Percentiles rank a stretch among this genome's conserved stretches.
phyloP scores from a whole-genome alignment of 2,329 filamentous ascomycete species.

The Colletotrichum sidae region DNA sequence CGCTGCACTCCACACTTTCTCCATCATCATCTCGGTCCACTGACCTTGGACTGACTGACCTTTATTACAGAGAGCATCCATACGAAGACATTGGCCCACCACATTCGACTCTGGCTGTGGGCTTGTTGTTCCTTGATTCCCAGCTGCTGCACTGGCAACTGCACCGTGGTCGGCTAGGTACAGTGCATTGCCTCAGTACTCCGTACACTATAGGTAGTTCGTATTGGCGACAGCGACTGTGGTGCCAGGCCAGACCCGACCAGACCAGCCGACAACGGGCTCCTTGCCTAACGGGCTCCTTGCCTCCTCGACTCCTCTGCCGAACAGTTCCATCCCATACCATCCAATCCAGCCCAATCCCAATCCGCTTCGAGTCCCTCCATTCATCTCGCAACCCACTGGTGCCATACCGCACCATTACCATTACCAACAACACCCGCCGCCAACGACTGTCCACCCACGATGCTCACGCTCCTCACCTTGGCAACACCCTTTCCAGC shows the following conservation, averaged over 20 bases:
- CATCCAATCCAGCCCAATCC: not conserved
- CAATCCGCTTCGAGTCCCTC: constrained; percentile 29
- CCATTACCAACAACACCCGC: constrained; percentile 24
- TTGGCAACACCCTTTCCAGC: constrained; percentile 31
- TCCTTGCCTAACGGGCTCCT: constrained; percentile 28
- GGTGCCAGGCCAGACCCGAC: not conserved
- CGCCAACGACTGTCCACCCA: constrained; percentile 20
- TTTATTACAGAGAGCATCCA: no score
- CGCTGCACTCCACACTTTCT: constrained; percentile 30
- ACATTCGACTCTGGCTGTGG: no score
- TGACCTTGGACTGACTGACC: no score
- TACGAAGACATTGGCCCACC: no score
- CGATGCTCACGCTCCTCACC: constrained; percentile 37
- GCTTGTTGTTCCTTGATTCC: constrained; percentile 14
- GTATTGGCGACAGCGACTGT: constrained; percentile 14
- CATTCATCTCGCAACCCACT: constrained; percentile 24
- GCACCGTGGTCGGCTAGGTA: not conserved
- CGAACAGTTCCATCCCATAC: constrained; percentile 20
- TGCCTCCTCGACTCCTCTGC: constrained; percentile 10
- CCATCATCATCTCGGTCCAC: constrained; percentile 8
- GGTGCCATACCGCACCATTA: constrained; percentile 20
- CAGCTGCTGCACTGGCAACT: constrained; percentile 2
- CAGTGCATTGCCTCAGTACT: constrained; percentile 10
- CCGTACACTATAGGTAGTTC: not conserved
- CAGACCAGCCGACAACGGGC: constrained; percentile 7